Evolutionary conservation across 2,329 filamentous ascomycete genomes (phyloP).

Genomic region (Chrysoporthe austroafricana): DNA sequence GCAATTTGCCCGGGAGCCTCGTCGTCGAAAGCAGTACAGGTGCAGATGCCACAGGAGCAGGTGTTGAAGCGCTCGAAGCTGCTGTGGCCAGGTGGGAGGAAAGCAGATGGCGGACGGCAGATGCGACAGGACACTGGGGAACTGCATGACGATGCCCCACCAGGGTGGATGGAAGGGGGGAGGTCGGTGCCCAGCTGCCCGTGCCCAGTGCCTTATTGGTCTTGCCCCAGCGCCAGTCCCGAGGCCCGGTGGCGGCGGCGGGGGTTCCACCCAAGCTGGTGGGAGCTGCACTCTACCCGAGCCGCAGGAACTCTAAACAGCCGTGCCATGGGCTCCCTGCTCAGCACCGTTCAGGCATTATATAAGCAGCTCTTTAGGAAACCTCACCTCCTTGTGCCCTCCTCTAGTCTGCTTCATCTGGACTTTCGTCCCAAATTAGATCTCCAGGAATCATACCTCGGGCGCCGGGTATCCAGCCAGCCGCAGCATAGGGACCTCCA

Average conservation of each 20-base stretch:
- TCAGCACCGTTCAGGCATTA: neutral
- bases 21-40: neutral
- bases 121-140: conserved; percentile 13
- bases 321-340: neutral
- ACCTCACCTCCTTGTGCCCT: neutral
- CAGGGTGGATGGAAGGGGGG: conserved; percentile 3
- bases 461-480: neutral
- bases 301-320: conserved; percentile 11
- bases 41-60: neutral
- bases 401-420: neutral
- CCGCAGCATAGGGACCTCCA: neutral
- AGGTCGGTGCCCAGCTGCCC: conserved; percentile 5
- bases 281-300: conserved; percentile 8
- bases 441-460: neutral
- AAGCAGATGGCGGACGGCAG: conserved; percentile 5
- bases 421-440: neutral
- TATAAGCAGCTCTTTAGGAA: neutral
- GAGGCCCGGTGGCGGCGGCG: neutral
- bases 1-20: neutral
- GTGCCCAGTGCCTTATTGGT: too few species aligned
- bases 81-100: neutral
- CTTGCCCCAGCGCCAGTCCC: neutral
- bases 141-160: conserved; percentile 18
- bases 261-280: conserved; percentile 5
- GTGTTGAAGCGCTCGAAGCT: neutral